Base-by-base conservation (phyloP, 805 yeast species). In the Yamadazyma ubonensis region DNA sequence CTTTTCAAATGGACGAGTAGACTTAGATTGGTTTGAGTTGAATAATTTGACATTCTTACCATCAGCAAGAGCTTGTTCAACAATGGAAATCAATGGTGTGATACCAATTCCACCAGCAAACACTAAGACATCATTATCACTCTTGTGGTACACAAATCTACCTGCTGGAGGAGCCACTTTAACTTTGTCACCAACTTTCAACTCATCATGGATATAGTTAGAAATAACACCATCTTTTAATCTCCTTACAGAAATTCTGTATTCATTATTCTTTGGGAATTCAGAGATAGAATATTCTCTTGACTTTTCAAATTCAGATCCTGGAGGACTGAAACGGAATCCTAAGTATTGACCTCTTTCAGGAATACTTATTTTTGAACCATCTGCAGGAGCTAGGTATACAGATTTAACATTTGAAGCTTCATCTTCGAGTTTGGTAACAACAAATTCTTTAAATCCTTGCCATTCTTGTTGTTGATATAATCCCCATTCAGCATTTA, bases 51-150 rank as follows among this genome's bases (percentile, higher is more conserved):
- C 69, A 3, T 48, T 39, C 39, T 59, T 58, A 6, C 59, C 65
- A 20, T 56, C 58, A 8, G 43, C 43, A 34, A 62, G 53, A 6
- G 66, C 73, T 6, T 51, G 36, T 51, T 76, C 76, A 14, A 71
- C 53, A 53, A 80, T 72, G 5, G 86, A 66, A 23, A 82, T 50
- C 22, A 78, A 41, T 23, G 89, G 88, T 5, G 88, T 83, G 36
- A 78, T 75, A 45, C 87, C 88, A 41, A 79, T 78, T 38, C 88
- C 89, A 33, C 81, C 84, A 15, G 78, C 68, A 39, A 79, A 59
- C 20, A 80, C 55, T 1, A 72, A 48, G 16, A 60, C 65, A 27
- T 51, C 54, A 11, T 48, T 51, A 4, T 42, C 37, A 11, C 58
- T 46, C 21, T 65, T 62, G 14, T 50, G 41, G 42, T 63, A 66